phyloP scores from a whole-genome alignment of 2,329 filamentous ascomycete species.

The Huntiella omanensis region DNA sequence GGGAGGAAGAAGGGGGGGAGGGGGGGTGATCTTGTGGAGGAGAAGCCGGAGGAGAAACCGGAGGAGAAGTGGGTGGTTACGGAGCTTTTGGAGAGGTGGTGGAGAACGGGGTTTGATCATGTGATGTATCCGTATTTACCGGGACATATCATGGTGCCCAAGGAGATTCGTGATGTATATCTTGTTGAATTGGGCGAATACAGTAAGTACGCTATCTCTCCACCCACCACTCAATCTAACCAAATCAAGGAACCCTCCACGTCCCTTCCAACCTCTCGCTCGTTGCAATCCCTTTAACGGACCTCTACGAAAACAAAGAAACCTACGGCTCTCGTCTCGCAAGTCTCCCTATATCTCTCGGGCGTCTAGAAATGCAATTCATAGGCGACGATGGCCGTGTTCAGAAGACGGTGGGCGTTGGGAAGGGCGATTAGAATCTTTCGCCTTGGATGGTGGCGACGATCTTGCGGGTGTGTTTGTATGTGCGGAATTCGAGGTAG shows the following conservation, averaged over 20 bases:
- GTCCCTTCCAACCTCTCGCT: conserved; percentile 99
- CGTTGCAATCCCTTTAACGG: conserved; percentile 86
- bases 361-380: conserved; percentile 93
- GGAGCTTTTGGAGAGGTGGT: conserved; percentile 94
- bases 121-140: conserved; percentile 99
- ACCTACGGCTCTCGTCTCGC: conserved; percentile 91
- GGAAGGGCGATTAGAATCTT: conserved; percentile 49
- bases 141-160: conserved; percentile 84
- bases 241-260: conserved; percentile 42
- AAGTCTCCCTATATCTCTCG: conserved; percentile 86
- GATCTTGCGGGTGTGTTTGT: conserved; percentile 60
- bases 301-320: conserved; percentile 93
- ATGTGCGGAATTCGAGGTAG: conserved; percentile 75
- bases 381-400: conserved; percentile 73
- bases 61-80: conserved; percentile 78
- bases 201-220: conserved; percentile 36
- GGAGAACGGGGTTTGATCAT: conserved; percentile 96
- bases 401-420: conserved; percentile 35
- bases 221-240: no score
- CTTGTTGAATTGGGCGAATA: conserved; percentile 86
- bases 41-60: conserved; percentile 66
- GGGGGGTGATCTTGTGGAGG: conserved; percentile 76
- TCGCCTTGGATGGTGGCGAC: conserved; percentile 92
- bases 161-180: conserved; percentile 98
- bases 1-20: no score